These are phyloP conservation scores for Flueggea neowawraea DNA, from an alignment of 441 rosid species.

Conservation along the genomic window DNA sequence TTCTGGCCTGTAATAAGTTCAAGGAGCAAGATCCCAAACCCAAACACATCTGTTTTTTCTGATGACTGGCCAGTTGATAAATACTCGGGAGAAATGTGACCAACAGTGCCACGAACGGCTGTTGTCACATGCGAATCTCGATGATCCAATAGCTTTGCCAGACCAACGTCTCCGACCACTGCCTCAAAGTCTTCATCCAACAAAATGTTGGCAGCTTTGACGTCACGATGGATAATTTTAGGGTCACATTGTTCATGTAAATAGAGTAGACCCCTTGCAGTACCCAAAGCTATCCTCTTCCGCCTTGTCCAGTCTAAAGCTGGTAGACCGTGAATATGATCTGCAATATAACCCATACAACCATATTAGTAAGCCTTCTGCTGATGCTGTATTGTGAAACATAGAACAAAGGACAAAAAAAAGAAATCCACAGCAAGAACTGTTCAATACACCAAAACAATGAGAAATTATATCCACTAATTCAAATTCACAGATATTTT, in stretches of 20 bases:
- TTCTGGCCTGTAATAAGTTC: constrained; percentile 93
- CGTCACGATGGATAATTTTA: constrained; percentile 90
- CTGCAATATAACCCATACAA: constrained; percentile 29
- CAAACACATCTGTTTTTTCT: constrained; percentile 92
- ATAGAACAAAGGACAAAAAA: not conserved
- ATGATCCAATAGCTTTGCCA: constrained; percentile 96
- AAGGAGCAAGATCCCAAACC: constrained; percentile 92
- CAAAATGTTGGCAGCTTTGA: constrained; percentile 94
- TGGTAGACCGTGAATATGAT: constrained; percentile 60
- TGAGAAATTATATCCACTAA: too few species aligned
- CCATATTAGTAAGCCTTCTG: not conserved
- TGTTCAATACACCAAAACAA: too few species aligned
- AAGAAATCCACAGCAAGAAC: too few species aligned
- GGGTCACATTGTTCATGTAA: constrained; percentile 98
- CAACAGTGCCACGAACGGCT: constrained; percentile 92
- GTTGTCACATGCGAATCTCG: constrained; percentile 93
- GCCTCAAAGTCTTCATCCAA: constrained; percentile 95
- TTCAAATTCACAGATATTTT: too few species aligned
- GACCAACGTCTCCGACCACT: constrained; percentile 96
- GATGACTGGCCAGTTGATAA: constrained; percentile 94
- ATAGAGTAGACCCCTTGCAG: constrained; percentile 85
- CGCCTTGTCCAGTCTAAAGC: constrained; percentile 84
- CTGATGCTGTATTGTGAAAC: not conserved
- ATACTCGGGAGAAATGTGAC: constrained; percentile 98
- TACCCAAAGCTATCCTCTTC: constrained; percentile 85